These are phyloP conservation scores for Diaporthe australafricana DNA, from an alignment of 2,329 filamentous ascomycete genomes.

Conservation along the genomic window DNA sequence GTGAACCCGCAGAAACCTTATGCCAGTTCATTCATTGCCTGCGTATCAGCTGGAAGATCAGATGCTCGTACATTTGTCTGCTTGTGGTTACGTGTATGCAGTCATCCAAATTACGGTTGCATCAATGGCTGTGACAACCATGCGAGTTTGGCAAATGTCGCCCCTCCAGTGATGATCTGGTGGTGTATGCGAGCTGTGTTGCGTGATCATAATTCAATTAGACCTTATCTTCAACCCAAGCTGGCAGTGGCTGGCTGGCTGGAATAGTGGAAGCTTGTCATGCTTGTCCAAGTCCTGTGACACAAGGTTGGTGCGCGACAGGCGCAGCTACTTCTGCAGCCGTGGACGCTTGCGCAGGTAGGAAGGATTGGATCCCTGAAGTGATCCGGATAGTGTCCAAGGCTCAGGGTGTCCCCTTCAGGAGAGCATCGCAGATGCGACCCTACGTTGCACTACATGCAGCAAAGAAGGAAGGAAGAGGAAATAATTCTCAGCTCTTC, in stretches of 20 bases:
- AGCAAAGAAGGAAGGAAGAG: too few species aligned
- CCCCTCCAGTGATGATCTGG: background rate
- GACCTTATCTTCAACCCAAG: background rate
- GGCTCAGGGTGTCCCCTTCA: too few species aligned
- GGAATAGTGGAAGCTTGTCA: background rate
- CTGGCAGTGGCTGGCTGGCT: too few species aligned
- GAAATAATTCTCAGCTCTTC: too few species aligned
- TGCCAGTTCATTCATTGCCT: background rate
- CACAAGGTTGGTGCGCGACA: background rate
- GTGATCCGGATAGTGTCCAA: too few species aligned
- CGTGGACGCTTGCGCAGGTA: background rate
- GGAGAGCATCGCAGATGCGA: too few species aligned
- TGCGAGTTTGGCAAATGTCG: background rate
- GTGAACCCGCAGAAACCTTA: background rate
- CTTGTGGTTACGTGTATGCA: too few species aligned
- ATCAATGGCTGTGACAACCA: background rate
- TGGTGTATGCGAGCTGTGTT: background rate
- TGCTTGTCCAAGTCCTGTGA: too few species aligned
- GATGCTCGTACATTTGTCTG: conserved; percentile 1
- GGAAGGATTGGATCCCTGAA: background rate
- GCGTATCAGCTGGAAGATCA: background rate
- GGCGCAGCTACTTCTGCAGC: background rate
- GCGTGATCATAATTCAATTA: background rate
- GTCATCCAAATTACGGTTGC: background rate
- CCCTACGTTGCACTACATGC: too few species aligned